Evolutionary conservation across 2,329 filamentous ascomycete genomes (phyloP).

Genomic region (Colletotrichum sansevieriae): DNA sequence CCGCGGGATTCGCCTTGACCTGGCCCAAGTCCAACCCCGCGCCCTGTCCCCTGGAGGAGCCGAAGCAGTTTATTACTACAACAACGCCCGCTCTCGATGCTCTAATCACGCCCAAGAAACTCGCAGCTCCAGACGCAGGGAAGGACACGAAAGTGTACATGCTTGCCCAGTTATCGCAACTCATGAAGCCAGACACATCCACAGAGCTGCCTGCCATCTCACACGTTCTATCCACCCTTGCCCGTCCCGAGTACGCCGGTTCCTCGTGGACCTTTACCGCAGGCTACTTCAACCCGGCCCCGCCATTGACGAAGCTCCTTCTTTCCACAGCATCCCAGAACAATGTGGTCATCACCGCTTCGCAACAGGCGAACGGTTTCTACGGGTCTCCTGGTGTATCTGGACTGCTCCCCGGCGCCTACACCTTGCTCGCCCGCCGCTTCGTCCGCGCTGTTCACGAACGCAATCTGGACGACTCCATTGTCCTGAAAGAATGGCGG

Average conservation of each 20-base stretch:
- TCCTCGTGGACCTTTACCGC: conserved; percentile 97
- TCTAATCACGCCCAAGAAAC: conserved; percentile 69
- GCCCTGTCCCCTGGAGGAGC: conserved; percentile 79
- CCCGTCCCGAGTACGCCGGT: conserved; percentile 71
- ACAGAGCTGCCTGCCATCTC: conserved; percentile 90
- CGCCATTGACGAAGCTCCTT: conserved; percentile 83
- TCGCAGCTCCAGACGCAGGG: conserved; percentile 43
- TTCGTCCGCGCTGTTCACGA: conserved; percentile 76
- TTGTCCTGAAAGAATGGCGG: conserved; percentile 89
- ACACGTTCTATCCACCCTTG: conserved; percentile 77
- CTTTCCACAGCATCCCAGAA: conserved; percentile 77
- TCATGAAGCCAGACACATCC: conserved; percentile 83
- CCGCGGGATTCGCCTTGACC: conserved; percentile 70
- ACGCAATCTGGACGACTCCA: conserved; percentile 63
- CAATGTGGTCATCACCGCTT: conserved; percentile 91
- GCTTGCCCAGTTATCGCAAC: conserved; percentile 87
- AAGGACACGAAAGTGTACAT: conserved; percentile 84
- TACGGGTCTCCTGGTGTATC: conserved; percentile 90
- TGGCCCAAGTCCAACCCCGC: conserved; percentile 84
- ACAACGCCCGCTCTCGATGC: conserved; percentile 76
- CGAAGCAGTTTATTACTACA: conserved; percentile 75
- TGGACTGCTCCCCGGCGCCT: conserved; percentile 90
- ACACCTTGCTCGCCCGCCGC: conserved; percentile 86
- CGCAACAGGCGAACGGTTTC: conserved; percentile 95
- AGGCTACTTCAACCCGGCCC: conserved; percentile 97